A percentile compares a stretch with the other conserved stretches of the same genome.
Evolutionary conservation across 1,139 yeast species (phyloP).

Genomic region (Insectozyma bohioensis): DNA sequence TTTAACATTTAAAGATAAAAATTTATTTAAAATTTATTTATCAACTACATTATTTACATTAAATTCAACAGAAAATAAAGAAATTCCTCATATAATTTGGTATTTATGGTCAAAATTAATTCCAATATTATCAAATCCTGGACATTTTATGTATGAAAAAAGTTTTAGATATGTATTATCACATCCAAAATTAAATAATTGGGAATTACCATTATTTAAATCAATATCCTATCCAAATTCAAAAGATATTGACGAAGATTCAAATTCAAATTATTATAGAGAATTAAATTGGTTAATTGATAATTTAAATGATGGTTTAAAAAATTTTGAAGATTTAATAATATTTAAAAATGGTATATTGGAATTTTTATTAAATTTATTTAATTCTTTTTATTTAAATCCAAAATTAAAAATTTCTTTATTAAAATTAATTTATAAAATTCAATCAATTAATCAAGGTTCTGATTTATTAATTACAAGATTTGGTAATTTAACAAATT

Average conservation of each 20-base stretch:
- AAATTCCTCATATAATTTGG: slow-evolving; percentile 42
- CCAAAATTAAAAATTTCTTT: slow-evolving; percentile 40
- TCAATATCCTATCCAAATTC: slow-evolving; percentile 37
- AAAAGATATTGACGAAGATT: no score
- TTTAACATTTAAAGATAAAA: slow-evolving; percentile 54
- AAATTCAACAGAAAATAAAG: slow-evolving; percentile 4
- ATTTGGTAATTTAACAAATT: slow-evolving; percentile 54
- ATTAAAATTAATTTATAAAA: slow-evolving; percentile 42
- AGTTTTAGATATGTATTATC: slow-evolving; percentile 60
- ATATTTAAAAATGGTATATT: slow-evolving; percentile 52
- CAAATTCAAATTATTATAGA: slow-evolving; percentile 54
- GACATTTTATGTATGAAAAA: slow-evolving; percentile 70
- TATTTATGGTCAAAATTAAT: slow-evolving; percentile 52
- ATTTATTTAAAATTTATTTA: slow-evolving; percentile 55
- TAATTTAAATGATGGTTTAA: slow-evolving; percentile 45
- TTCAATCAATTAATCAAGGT: slow-evolving; percentile 61
- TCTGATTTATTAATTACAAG: slow-evolving; percentile 61
- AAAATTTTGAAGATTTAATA: slow-evolving; percentile 49
- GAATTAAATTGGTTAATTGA: slow-evolving; percentile 70
- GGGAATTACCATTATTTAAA: slow-evolving; percentile 66
- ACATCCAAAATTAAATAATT: slow-evolving; percentile 51
- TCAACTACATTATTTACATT: slow-evolving; percentile 59
- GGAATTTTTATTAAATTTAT: slow-evolving; percentile 65
- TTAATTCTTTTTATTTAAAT: slow-evolving; percentile 48
- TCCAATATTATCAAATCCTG: slow-evolving; percentile 62